These are phyloP conservation scores for Neurospora sp. DNA, from an alignment of 495 filamentous ascomycete species.

Conservation along the genomic window DNA sequence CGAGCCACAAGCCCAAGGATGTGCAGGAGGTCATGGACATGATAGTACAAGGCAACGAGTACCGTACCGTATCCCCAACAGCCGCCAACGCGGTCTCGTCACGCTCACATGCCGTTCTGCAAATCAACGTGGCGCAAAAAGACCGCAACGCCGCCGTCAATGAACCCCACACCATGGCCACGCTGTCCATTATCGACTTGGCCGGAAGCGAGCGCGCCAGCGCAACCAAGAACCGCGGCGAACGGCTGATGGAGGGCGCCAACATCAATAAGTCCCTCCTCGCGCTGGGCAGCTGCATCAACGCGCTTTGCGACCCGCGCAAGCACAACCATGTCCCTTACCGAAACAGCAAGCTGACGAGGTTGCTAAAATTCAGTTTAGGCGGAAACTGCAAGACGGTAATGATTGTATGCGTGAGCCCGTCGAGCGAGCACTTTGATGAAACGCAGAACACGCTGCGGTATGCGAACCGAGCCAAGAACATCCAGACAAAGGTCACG, in stretches of 20 bases:
- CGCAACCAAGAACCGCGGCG: constrained; percentile 92
- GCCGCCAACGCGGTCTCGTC: constrained; percentile 97
- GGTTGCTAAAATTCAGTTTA: constrained; percentile 91
- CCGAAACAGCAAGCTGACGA: constrained; percentile 93
- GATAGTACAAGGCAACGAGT: constrained; percentile 91
- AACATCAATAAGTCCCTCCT: constrained; percentile 99
- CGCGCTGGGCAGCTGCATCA: constrained; percentile 94
- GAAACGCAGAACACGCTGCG: constrained; percentile 97
- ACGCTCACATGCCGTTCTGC: constrained; percentile 94
- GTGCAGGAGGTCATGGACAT: constrained; percentile 98
- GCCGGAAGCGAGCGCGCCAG: constrained; percentile 94
- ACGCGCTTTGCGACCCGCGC: constrained; percentile 88
- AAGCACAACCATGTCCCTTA: constrained; percentile 95
- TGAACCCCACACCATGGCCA: constrained; percentile 96
- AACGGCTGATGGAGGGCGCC: constrained; percentile 82
- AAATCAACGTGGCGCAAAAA: constrained; percentile 91
- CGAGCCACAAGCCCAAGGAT: constrained; percentile 73
- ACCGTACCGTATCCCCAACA: constrained; percentile 91
- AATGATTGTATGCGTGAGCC: constrained; percentile 99
- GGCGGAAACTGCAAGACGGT: constrained; percentile 98
- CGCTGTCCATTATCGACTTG: constrained; percentile 94
- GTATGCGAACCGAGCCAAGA: constrained; percentile 97
- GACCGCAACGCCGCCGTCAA: constrained; percentile 88
- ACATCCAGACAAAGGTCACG: constrained; percentile 98
- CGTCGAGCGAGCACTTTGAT: constrained; percentile 93